phyloP scores from a whole-genome alignment of 192 early-diverging fungal genomes.

The Coemansia interrupta region DNA sequence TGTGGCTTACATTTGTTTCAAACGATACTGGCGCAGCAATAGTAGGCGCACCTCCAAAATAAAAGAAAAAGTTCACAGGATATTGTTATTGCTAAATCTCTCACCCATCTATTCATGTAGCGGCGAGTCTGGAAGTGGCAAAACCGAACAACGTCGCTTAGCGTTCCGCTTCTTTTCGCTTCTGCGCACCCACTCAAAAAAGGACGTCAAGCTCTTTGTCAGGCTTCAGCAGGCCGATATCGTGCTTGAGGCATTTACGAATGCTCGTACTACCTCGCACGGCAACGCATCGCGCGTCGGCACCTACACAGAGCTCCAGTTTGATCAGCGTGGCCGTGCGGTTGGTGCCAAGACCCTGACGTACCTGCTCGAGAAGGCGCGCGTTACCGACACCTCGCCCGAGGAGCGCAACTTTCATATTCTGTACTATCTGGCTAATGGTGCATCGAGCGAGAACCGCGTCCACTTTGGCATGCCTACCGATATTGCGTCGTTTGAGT shows the following conservation, averaged over 20 bases:
- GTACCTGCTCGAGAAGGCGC: conserved; percentile 61
- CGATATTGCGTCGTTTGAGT: conserved; percentile 54
- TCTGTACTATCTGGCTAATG: conserved; percentile 83
- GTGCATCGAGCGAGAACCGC: conserved; percentile 73
- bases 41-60: conserved; percentile 53
- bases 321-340: conserved; percentile 77
- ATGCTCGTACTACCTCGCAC: conserved; percentile 61
- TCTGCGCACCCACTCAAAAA: conserved; percentile 67
- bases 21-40: too few species aligned
- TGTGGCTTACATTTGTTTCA: too few species aligned
- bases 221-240: conserved; percentile 60
- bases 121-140: conserved; percentile 73
- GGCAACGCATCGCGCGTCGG: conserved; percentile 73
- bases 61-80: neutral
- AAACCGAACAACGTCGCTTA: conserved; percentile 68
- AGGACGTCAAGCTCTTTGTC: conserved; percentile 73
- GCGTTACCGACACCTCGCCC: conserved; percentile 57
- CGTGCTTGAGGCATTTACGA: conserved; percentile 84
- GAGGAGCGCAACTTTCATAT: conserved; percentile 68
- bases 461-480: conserved; percentile 55
- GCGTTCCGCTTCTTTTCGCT: conserved; percentile 63
- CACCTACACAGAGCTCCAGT: conserved; percentile 90
- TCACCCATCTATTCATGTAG: conserved; percentile 63
- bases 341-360: conserved; percentile 77
- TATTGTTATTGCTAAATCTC: conserved; percentile 32